These are phyloP conservation scores for Aspergillus asperescens DNA, from an alignment of 495 filamentous ascomycete species.

Conservation along the genomic window DNA sequence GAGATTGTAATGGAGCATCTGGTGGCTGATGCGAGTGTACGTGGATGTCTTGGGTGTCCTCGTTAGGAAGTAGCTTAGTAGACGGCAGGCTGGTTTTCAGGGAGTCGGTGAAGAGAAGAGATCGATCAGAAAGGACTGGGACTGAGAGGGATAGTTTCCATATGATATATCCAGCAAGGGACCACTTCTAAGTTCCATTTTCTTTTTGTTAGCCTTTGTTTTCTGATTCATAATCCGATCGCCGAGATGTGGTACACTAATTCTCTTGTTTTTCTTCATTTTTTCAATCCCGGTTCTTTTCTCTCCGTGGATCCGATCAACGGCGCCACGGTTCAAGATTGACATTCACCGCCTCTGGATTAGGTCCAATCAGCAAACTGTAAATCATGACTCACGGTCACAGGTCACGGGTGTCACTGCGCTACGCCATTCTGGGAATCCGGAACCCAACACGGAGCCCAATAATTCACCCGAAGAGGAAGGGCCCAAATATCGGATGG, in stretches of 20 bases:
- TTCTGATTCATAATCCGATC: constrained; percentile 13
- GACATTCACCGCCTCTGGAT: constrained; percentile 1
- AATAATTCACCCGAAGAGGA: not conserved
- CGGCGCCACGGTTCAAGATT: constrained; percentile 1
- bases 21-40: constrained; percentile 2
- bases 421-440: not conserved
- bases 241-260: constrained; percentile 6
- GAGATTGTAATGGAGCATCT: not conserved
- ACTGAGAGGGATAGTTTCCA: constrained; percentile 4
- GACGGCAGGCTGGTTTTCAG: not conserved
- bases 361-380: not conserved
- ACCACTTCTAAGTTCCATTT: constrained; percentile 9
- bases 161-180: constrained; percentile 19
- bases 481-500: constrained; percentile 1
- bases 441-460: not conserved
- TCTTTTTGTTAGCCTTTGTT: constrained; percentile 8
- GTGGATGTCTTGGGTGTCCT: not conserved
- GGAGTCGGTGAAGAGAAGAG: constrained; percentile 6
- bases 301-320: constrained; percentile 15
- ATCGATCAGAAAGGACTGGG: constrained; percentile 8
- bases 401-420: not conserved
- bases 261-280: constrained; percentile 11
- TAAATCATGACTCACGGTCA: too few species aligned
- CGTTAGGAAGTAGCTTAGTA: not conserved
- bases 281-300: constrained; percentile 2